A percentile compares a stretch with the other conserved stretches of the same genome.
Conservation (phyloP, 768 basidiomycete genomes). For the Artomyces pyxidatus region DNA sequence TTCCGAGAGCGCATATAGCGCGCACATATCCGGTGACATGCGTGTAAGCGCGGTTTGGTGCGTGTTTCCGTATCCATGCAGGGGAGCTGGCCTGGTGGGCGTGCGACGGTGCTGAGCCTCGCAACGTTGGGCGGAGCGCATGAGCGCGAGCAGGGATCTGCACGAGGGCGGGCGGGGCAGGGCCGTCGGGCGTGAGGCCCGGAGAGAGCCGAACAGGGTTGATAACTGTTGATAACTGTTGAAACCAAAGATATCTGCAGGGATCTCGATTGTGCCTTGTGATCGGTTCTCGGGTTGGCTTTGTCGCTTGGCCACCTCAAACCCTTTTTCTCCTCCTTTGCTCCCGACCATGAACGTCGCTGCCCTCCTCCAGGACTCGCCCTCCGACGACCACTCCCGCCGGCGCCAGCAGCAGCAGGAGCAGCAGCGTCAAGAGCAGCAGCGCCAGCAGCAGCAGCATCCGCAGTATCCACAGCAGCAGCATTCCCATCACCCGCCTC, state of each 20-base stretch:
- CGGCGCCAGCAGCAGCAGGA: constrained; percentile 22
- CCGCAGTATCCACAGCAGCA: constrained; percentile 22
- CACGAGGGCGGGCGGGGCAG: no score
- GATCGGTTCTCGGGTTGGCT: background rate
- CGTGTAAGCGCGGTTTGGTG: no score
- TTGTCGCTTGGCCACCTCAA: background rate
- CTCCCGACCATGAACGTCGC: constrained; percentile 57
- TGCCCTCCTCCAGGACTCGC: constrained; percentile 60
- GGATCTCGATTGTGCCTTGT: background rate
- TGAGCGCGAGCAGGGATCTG: no score
- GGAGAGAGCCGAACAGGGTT: no score
- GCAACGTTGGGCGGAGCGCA: no score
- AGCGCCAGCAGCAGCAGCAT: constrained; percentile 13
- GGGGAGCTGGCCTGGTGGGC: no score
- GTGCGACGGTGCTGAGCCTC: no score
- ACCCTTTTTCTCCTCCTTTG: constrained; percentile 7
- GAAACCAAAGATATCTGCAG: background rate
- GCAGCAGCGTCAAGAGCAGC: constrained; percentile 16
- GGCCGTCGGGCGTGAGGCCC: no score
- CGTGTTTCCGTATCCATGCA: no score
- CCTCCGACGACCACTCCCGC: constrained; percentile 44
- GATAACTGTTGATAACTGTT: no score
- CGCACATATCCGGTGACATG: no score
- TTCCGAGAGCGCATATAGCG: no score
- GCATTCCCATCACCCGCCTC: constrained; percentile 19